Conservation (phyloP, 768 basidiomycete genomes). For the Phallus indusiatus region DNA sequence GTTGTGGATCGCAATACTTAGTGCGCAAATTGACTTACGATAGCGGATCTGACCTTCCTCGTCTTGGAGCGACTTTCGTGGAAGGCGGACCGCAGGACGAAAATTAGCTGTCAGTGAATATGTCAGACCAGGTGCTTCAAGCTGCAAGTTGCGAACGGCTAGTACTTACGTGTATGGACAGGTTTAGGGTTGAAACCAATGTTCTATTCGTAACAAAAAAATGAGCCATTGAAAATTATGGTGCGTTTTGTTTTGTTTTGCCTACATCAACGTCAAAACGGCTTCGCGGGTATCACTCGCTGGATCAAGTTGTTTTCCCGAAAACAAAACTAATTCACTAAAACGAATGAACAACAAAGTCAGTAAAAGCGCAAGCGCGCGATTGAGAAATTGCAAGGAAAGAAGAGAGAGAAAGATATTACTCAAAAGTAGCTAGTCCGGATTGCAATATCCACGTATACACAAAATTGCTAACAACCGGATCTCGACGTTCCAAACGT, state of each 20-base stretch:
- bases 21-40: neutral
- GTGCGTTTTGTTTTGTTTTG: neutral
- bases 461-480: constrained; percentile 3
- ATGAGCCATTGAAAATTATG: too few relatives aligned
- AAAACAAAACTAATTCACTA: neutral
- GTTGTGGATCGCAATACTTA: neutral
- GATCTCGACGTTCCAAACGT: constrained; percentile 1
- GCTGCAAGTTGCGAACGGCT: too few relatives aligned
- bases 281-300: neutral
- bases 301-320: neutral
- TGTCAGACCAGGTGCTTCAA: neutral
- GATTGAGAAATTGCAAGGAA: too few relatives aligned
- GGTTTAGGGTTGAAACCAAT: neutral
- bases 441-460: constrained; percentile 2
- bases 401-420: neutral
- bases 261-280: neutral
- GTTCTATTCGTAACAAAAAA: neutral
- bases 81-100: neutral
- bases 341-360: neutral
- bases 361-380: neutral
- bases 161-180: constrained; percentile 5
- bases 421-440: neutral
- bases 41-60: neutral
- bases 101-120: neutral
- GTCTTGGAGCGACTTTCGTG: neutral